Evolutionary conservation across 495 filamentous ascomycete genomes (phyloP), one percentile per base, ranked within the genome.

Genomic region (Aspergillus egyptiacus): DNA sequence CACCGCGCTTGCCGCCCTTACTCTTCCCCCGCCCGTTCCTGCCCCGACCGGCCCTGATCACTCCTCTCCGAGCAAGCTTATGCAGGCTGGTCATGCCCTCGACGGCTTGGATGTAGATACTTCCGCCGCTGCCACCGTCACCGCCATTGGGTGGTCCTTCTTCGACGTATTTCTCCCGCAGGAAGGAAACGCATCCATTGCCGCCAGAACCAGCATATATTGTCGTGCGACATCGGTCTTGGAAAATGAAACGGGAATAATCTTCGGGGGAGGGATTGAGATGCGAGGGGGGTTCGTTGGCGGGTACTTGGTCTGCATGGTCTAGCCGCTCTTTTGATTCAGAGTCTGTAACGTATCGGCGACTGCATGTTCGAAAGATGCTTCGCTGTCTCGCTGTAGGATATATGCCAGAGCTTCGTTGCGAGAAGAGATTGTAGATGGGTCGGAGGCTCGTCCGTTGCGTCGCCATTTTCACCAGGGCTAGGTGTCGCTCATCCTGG

Each of bases 81-180:
- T 97, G 90, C 44, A 98, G 68, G 50, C 87, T 93, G 1, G 87
- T 96, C 62, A 96, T 83, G 48, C 89, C 89, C 33, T 83, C 83
- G 7, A 95, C 82, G 3, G 93, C 91, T 65, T 96, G 94, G 46
- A 98, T 93, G 69, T 93, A 97, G 51, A 98, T 71, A 57, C 83
- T 91, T 15, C 93, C 93, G 36, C 93, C 93, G 42, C 78, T 85
- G 11, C 93, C 93, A 23, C 93, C 93, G 64, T 97, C 89, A 39
- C 93, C 93, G 38, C 93, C 94, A 65, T 97, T 96, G n/a, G 93
- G 75, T n/a, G 91, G 91, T 0, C 93, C 93, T 45, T 89, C 77
- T 37, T 81, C 76, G 18, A 96, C 73, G 64, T 81, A 97, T 49
- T 90, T 90, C 56, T 98, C 93, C 2, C 90, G 82, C 30, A 94